Conservation (phyloP, 495 filamentous ascomycete genomes). For the Penicillium malachiteum region DNA sequence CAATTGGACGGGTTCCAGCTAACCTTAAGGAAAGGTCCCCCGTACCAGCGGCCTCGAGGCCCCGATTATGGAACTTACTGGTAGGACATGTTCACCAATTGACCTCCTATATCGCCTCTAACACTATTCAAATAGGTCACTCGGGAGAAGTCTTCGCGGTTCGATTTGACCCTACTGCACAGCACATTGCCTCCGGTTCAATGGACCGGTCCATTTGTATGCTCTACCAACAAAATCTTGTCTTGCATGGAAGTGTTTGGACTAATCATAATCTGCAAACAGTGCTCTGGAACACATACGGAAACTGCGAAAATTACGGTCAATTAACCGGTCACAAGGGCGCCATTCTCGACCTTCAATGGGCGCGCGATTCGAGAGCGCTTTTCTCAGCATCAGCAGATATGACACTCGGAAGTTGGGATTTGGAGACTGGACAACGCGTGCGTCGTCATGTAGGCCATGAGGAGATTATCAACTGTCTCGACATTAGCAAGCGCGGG, state of each 20-base stretch:
- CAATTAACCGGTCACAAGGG: constrained; percentile 83
- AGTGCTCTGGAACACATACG: constrained; percentile 94
- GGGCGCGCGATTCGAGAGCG: constrained; percentile 90
- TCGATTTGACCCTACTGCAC: constrained; percentile 83
- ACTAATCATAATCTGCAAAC: neutral
- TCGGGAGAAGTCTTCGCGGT: constrained; percentile 85
- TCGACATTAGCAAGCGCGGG: constrained; percentile 83
- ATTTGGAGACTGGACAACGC: constrained; percentile 79
- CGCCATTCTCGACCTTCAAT: constrained; percentile 87
- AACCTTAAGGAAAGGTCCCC: constrained; percentile 55
- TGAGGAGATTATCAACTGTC: constrained; percentile 87
- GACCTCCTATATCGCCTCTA: constrained; percentile 2
- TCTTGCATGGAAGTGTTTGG: neutral
- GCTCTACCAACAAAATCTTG: constrained; percentile 21
- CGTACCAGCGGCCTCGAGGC: constrained; percentile 85
- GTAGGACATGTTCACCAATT: constrained; percentile 40
- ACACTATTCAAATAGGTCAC: constrained; percentile 51
- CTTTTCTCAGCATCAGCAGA: constrained; percentile 94
- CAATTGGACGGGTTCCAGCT: constrained; percentile 2
- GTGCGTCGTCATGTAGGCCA: constrained; percentile 92
- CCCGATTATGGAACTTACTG: constrained; percentile 91
- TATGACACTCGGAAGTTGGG: constrained; percentile 90
- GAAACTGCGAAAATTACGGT: constrained; percentile 91
- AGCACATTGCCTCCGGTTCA: constrained; percentile 88
- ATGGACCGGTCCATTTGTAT: constrained; percentile 90